Evolutionary conservation across 208 protist genomes (phyloP), one percentile per base, ranked within the genome.

Genomic region (Wallacemonas collosoma): DNA sequence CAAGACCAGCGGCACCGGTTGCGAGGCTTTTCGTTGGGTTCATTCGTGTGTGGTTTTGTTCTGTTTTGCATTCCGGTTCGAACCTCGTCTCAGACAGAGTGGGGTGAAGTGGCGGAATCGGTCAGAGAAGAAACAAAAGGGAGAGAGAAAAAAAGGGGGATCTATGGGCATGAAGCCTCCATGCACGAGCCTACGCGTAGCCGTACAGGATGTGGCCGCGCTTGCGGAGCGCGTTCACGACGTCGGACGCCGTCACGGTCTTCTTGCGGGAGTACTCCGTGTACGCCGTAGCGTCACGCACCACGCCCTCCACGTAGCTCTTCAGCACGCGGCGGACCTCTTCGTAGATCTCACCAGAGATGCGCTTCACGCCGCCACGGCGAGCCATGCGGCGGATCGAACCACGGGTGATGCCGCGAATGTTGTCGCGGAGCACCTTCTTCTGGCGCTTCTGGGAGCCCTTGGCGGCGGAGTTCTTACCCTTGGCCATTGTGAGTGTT

Each of bases 191-290:
- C 58, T 54, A 60, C 53, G 63, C 86, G 75, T 93, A 95, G 62
- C 91, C 91, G 79, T 95, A 95, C 3, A 95, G 70, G 36, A 88
- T 91, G 72, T 86, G 77, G 44, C 91, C 91, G 61, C 83, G 85
- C 73, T 87, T 87, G 71, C 91, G 91, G 55, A 95, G 79, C 26
- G 91, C 88, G 70, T 91, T 88, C 54, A 94, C 87, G 51, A 95
- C 89, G 72, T 95, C 88, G 38, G 79, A 71, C 48, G 88, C 76
- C 44, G 87, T 94, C 38, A 93, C 87, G 67, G 90, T 94, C 66
- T 89, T 86, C 68, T 82, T 75, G 47, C 80, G 69, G 40, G 79
- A 57, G 72, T 94, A 87, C 68, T 91, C 85, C 36, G 83, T 89
- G 74, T 91, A 94, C 14, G 79, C 81, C 5, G 86, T 72, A 15